Evolutionary conservation across 305 asterid genomes (phyloP).

Genomic region (Euphrasia arctica): DNA sequence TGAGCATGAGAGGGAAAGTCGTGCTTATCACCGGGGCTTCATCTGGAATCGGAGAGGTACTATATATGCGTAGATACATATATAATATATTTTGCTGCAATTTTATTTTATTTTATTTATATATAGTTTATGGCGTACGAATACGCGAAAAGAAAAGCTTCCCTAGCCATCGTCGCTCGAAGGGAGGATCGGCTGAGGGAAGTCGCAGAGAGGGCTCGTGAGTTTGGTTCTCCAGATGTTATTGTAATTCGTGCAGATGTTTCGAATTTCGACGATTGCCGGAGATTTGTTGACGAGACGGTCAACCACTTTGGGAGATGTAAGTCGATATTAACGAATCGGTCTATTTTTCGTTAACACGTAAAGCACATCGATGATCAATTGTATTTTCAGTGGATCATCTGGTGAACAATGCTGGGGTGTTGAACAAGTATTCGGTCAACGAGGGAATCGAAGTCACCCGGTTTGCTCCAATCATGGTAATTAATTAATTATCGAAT

Average conservation of each 20-base stretch:
- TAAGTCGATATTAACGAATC: no score
- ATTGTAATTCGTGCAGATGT: background rate
- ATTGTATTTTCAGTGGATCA: conserved; percentile 3
- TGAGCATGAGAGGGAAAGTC: conserved; percentile 9
- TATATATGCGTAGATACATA: background rate
- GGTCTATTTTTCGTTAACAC: background rate
- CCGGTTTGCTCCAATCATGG: background rate
- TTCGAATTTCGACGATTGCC: background rate
- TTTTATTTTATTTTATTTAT: no score
- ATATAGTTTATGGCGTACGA: background rate
- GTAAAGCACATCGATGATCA: background rate
- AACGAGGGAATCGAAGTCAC: conserved; percentile 24
- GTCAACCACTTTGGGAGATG: conserved; percentile 8
- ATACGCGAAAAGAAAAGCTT: background rate
- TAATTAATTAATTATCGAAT: background rate
- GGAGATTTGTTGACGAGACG: conserved; percentile 10
- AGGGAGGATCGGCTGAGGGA: background rate
- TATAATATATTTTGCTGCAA: background rate
- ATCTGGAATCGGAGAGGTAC: conserved; percentile 9
- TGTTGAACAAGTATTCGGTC: background rate
- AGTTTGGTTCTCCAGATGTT: conserved; percentile 7
- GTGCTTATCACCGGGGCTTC: conserved; percentile 13
- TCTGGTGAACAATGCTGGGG: conserved; percentile 13
- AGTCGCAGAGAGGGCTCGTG: conserved; percentile 13
- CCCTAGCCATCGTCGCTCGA: background rate